These are phyloP conservation scores for Marasmius fiardii DNA, from an alignment of 1,284 basidiomycete species.

Conservation along the genomic window DNA sequence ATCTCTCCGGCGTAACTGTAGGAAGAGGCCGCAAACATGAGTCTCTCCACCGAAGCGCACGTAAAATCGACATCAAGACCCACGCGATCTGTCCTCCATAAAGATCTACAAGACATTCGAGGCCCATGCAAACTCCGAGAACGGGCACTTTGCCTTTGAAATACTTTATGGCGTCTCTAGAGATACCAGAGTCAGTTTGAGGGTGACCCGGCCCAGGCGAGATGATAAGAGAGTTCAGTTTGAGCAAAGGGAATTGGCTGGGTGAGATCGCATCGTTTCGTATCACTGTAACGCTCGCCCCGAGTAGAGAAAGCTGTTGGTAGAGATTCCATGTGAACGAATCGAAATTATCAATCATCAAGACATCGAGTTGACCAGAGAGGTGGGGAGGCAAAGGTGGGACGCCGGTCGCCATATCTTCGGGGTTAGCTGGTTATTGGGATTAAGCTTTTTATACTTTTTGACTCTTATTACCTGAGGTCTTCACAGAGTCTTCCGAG, in stretches of 20 bases:
- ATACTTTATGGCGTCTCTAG: slow-evolving; percentile 83
- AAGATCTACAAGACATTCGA: slow-evolving; percentile 90
- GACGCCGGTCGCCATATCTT: slow-evolving; percentile 20
- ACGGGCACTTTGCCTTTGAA: slow-evolving; percentile 93
- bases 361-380: slow-evolving; percentile 59
- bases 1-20: slow-evolving; percentile 93
- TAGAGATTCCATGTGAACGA: slow-evolving; percentile 97
- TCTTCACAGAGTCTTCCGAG: no score
- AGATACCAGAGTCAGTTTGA: slow-evolving; percentile 89
- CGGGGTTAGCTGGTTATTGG: background rate
- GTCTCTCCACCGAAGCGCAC: background rate
- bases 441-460: no score
- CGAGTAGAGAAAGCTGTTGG: slow-evolving; percentile 86
- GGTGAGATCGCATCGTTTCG: slow-evolving; percentile 89
- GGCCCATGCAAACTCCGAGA: slow-evolving; percentile 98
- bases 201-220: slow-evolving; percentile 98
- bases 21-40: slow-evolving; percentile 9
- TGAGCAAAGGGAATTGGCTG: slow-evolving; percentile 60
- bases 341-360: slow-evolving; percentile 95
- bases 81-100: slow-evolving; percentile 84
- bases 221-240: slow-evolving; percentile 84
- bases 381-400: slow-evolving; percentile 62
- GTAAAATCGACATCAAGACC: slow-evolving; percentile 26
- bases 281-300: slow-evolving; percentile 87
- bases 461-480: no score